phyloP scores from a whole-genome alignment of 148 eudicot genomes.

The Chenopodium formosanum region DNA sequence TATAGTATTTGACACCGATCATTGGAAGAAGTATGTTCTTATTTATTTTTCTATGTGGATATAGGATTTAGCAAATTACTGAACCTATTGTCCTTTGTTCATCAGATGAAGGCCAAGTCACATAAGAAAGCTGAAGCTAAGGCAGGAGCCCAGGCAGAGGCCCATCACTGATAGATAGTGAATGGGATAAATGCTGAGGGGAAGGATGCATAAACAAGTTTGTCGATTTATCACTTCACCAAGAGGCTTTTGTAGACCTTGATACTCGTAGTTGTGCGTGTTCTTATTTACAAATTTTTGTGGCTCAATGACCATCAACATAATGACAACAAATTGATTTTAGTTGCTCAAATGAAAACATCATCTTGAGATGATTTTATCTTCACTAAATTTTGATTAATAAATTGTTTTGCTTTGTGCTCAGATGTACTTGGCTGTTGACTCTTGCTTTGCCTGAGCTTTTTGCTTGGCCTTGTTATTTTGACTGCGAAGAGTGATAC shows the following conservation, averaged over 20 bases:
- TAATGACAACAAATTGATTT: conserved; percentile 10
- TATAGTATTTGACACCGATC: too few relatives aligned
- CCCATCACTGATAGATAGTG: conserved; percentile 51
- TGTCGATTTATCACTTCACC: conserved; percentile 18
- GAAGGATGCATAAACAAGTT: conserved; percentile 27
- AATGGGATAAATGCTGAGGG: not conserved
- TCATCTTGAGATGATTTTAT: conserved; percentile 15
- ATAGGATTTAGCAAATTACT: not conserved
- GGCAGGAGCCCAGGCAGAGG: conserved; percentile 26
- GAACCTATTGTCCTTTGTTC: not conserved
- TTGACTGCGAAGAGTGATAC: not conserved
- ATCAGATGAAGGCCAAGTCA: conserved; percentile 74
- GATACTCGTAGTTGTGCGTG: conserved; percentile 24
- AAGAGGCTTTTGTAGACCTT: conserved; percentile 26
- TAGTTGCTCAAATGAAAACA: conserved; percentile 9
- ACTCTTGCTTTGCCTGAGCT: not conserved
- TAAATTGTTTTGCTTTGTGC: conserved; percentile 11
- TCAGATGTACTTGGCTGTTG: not conserved
- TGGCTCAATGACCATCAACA: conserved; percentile 24
- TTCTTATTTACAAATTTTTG: conserved; percentile 18
- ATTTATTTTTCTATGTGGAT: too few relatives aligned
- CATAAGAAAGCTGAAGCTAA: conserved; percentile 65
- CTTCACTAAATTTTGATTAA: not conserved
- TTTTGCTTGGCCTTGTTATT: not conserved
- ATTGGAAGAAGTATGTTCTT: not conserved